A percentile compares a stretch with the other conserved stretches of the same genome.
These are phyloP conservation scores for Colletotrichum eremochloae DNA, from an alignment of 2,329 filamentous ascomycete species.

Conservation along the genomic window DNA sequence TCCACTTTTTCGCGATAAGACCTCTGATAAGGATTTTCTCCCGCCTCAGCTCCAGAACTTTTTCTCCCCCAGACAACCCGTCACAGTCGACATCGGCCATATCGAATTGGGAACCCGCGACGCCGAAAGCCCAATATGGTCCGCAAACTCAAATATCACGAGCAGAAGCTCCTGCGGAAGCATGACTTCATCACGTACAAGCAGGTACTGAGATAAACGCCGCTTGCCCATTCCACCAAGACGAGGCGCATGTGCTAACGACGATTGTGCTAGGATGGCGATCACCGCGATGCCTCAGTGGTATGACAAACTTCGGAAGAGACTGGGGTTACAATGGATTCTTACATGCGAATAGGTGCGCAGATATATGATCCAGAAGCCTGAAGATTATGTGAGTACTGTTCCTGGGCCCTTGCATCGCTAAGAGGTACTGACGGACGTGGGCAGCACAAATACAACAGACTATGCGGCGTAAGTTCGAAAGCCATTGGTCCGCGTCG, in stretches of 20 bases:
- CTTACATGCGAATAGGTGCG: constrained; percentile 29
- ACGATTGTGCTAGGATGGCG: constrained; percentile 30
- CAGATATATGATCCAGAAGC: constrained; percentile 90
- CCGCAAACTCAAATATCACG: constrained; percentile 95
- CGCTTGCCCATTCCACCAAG: not conserved
- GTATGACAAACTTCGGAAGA: constrained; percentile 11
- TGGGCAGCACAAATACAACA: constrained; percentile 66
- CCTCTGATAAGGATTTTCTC: constrained; percentile 39
- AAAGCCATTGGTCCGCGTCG: constrained; percentile 9
- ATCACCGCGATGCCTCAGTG: constrained; percentile 81
- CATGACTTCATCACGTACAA: constrained; percentile 97
- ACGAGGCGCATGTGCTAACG: constrained; percentile 27
- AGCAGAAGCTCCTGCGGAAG: constrained; percentile 92
- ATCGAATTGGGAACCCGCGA: constrained; percentile 2
- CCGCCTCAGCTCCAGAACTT: constrained; percentile 35
- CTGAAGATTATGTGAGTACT: constrained; percentile 76
- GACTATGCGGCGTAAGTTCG: constrained; percentile 74
- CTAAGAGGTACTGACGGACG: constrained; percentile 13
- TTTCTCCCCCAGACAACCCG: constrained; percentile 20
- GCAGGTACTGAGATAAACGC: constrained; percentile 28
- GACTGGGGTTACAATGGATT: not conserved
- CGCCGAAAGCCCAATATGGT: constrained; percentile 74
- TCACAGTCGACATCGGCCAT: constrained; percentile 12
- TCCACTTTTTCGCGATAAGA: constrained; percentile 32
- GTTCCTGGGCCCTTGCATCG: not conserved